These are phyloP conservation scores for Boechera retrofracta DNA, from an alignment of 345 rosid genomes.

Conservation along the genomic window DNA sequence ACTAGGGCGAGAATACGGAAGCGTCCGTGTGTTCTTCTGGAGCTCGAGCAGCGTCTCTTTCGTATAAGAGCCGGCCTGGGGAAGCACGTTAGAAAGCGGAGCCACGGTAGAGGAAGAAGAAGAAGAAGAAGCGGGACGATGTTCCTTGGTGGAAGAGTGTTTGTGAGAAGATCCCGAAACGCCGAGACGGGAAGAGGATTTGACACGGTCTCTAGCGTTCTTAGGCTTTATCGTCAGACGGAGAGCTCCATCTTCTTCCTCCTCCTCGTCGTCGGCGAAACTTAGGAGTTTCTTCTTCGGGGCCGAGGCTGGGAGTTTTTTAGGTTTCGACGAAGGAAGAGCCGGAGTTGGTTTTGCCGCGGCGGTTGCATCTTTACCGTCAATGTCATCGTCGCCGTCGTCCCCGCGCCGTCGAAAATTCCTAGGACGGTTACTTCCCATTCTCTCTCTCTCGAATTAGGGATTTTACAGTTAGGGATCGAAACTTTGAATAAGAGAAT, in stretches of 20 bases:
- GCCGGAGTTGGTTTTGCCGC: conserved; percentile 47
- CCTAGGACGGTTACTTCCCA: conserved; percentile 63
- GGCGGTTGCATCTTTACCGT: conserved; percentile 9
- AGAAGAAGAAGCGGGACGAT: conserved; percentile 47
- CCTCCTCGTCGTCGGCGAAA: conserved; percentile 88
- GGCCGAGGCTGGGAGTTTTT: conserved; percentile 51
- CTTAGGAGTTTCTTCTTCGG: conserved; percentile 71
- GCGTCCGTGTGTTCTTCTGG: conserved; percentile 74
- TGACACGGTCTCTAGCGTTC: conserved; percentile 44
- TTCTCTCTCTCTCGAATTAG: conserved; percentile 36
- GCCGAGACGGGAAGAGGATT: conserved; percentile 54
- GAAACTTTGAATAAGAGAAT: background rate
- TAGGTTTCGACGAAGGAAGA: conserved; percentile 54
- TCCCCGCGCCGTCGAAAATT: conserved; percentile 86
- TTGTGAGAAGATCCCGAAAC: conserved; percentile 62
- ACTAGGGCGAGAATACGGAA: conserved; percentile 58
- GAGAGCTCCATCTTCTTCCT: conserved; percentile 48
- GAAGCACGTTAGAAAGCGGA: conserved; percentile 67
- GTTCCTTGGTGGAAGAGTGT: conserved; percentile 62
- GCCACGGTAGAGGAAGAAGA: conserved; percentile 44
- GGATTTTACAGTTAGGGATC: conserved; percentile 25
- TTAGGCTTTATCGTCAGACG: conserved; percentile 35
- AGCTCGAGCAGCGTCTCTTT: conserved; percentile 91
- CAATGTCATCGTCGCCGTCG: conserved; percentile 45
- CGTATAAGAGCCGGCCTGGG: conserved; percentile 90